Conservation (phyloP, 2,329 filamentous ascomycete species). For the Colletotrichum spaethianum region DNA sequence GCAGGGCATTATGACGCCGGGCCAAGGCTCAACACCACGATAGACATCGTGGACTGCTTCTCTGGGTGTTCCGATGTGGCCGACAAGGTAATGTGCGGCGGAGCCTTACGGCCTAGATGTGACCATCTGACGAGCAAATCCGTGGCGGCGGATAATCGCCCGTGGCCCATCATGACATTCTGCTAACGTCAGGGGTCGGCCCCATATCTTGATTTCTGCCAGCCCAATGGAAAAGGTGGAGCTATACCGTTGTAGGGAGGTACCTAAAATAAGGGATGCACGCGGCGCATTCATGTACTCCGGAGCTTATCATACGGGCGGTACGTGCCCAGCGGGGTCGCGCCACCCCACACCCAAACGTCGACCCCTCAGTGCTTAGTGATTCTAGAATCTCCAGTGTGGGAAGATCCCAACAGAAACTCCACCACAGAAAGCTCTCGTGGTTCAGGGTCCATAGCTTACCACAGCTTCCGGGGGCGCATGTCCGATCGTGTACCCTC, state of each 20-base stretch:
- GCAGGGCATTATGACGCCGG: constrained; percentile 15
- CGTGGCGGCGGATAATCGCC: constrained; percentile 36
- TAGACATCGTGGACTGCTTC: constrained; percentile 15
- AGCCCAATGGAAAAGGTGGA: constrained; percentile 36
- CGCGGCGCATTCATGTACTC: constrained; percentile 22
- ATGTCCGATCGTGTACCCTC: constrained; percentile 35
- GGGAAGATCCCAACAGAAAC: constrained; percentile 31
- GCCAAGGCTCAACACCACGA: constrained; percentile 4
- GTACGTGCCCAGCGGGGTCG: constrained; percentile 30
- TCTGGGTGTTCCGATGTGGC: constrained; percentile 6
- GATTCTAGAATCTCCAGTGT: constrained; percentile 41
- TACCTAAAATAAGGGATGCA: constrained; percentile 16
- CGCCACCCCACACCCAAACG: constrained; percentile 22
- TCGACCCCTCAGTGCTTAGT: constrained; percentile 38
- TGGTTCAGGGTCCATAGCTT: constrained; percentile 42
- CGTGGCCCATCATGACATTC: constrained; percentile 39
- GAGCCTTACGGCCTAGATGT: background rate
- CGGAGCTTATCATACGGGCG: constrained; percentile 39
- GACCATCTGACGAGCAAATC: constrained; percentile 33
- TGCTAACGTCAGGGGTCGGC: constrained; percentile 29
- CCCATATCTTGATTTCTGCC: constrained; percentile 14
- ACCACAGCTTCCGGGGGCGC: constrained; percentile 41
- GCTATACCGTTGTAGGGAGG: constrained; percentile 5
- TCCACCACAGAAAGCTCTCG: constrained; percentile 35
- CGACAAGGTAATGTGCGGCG: constrained; percentile 6